Base-by-base conservation (phyloP, 306 rosid genomes). In the Lathyrus tuberosus region DNA sequence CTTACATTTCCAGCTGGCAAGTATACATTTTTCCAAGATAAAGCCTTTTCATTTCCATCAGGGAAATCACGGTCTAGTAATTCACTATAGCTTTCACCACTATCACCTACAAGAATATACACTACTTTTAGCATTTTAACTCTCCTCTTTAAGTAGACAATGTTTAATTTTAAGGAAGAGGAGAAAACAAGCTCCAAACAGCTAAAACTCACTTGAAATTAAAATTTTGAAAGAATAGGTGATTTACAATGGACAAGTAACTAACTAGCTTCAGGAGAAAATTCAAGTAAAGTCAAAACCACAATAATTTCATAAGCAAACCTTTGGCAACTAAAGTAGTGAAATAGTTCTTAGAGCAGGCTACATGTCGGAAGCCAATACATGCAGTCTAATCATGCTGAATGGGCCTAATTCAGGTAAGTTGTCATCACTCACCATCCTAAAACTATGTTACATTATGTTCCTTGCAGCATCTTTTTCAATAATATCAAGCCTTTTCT, bases 1-100 rank as follows among this genome's bases (percentile, higher is more conserved):
- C 91, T 81, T 78, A 90, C 98, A 72, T 79, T 81, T 82, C 65
- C 79, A 61, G 79, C 77, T 49, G 76, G 59, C 40, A 44, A 51
- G 73, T 73, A 76, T 65, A 78, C 75, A 41, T 77, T 75, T 60
- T 80, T 37, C 91, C 92, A 87, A 63, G 86, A 72, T 72, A 74
- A 63, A 69, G 86, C 79, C 58, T 84, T 84, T 40, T 79, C 85
- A 75, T 81, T 74, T 59, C 41, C 87, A 69, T 80, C 75, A 13
- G 75, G 40, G 78, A 33, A 63, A 67, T 66, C 84, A 48, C 74
- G 82, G 48, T 69, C 88, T 63, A 67, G 44, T 9, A 73, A 67
- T 65, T 88, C 78, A 33, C 16, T 58, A 70, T 75, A 69, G 58
- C 74, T 77, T 77, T 76, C 70, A 63, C 81, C 75, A 46, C 66